Evolutionary conservation across 2,329 filamentous ascomycete species (phyloP).

Genomic region (Diatrype stigma): DNA sequence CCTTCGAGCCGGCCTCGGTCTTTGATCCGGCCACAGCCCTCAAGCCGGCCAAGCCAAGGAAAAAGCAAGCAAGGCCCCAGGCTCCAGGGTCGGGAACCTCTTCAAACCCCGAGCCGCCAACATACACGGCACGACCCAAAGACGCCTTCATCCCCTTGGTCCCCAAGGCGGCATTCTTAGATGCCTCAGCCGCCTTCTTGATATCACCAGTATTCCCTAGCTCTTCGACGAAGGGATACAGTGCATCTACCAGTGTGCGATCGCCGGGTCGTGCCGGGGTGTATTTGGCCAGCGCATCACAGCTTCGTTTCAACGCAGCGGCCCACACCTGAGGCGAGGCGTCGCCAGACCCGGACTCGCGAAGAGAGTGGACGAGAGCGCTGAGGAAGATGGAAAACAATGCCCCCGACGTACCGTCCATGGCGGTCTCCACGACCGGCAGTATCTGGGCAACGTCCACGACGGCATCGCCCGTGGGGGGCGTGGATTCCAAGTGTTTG

Average conservation of each 20-base stretch:
- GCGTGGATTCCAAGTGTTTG: slow-evolving; percentile 40
- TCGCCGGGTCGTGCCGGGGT: slow-evolving; percentile 89
- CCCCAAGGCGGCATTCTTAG: slow-evolving; percentile 69
- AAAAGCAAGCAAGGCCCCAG: slow-evolving; percentile 71
- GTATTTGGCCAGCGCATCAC: slow-evolving; percentile 70
- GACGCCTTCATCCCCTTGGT: slow-evolving; percentile 93
- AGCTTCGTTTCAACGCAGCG: slow-evolving; percentile 66
- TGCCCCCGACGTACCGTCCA: slow-evolving; percentile 61
- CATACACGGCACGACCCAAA: slow-evolving; percentile 77
- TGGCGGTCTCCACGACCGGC: slow-evolving; percentile 50
- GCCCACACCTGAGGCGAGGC: slow-evolving; percentile 46
- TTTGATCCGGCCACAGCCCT: slow-evolving; percentile 45
- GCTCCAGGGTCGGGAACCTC: slow-evolving; percentile 66
- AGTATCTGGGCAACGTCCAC: slow-evolving; percentile 50
- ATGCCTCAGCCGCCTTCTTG: slow-evolving; percentile 69
- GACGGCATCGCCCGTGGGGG: slow-evolving; percentile 48
- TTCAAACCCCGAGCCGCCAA: slow-evolving; percentile 70
- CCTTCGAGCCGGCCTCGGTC: no score
- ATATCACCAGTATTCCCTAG: slow-evolving; percentile 63
- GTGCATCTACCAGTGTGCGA: slow-evolving; percentile 82
- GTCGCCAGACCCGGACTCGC: slow-evolving; percentile 35
- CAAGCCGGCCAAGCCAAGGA: slow-evolving; percentile 65
- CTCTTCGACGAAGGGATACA: slow-evolving; percentile 79
- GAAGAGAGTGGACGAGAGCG: slow-evolving; percentile 65
- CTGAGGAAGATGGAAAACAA: slow-evolving; percentile 83